Conservation (phyloP, 495 filamentous ascomycete genomes). For the Viridothelium virens region DNA sequence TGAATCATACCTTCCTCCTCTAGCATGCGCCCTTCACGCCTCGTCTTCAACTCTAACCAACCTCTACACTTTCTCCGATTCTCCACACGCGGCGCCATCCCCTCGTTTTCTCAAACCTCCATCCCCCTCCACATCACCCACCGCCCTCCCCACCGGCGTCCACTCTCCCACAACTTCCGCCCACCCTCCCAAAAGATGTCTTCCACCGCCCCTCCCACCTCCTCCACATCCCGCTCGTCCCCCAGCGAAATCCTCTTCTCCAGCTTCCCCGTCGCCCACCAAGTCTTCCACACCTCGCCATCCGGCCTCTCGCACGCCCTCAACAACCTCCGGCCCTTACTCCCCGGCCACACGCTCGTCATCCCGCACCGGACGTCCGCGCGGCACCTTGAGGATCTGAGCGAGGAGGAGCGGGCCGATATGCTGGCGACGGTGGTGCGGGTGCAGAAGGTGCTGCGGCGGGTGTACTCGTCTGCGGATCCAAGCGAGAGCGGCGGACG, state of each 20-base stretch:
- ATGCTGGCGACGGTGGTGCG: constrained; percentile 77
- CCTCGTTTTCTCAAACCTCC: background rate
- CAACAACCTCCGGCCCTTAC: constrained; percentile 89
- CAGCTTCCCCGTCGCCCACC: constrained; percentile 28
- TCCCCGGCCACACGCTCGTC: constrained; percentile 89
- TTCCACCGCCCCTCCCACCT: constrained; percentile 10
- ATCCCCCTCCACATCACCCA: background rate
- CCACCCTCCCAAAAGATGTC: background rate
- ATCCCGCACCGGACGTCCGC: constrained; percentile 56
- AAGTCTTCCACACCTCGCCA: constrained; percentile 65
- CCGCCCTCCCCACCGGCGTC: background rate
- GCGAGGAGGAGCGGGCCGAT: constrained; percentile 64
- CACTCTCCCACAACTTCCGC: background rate
- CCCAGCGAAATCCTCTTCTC: constrained; percentile 8
- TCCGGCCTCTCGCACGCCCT: constrained; percentile 74
- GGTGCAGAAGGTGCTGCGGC: constrained; percentile 68
- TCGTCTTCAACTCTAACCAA: background rate
- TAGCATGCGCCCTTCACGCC: background rate
- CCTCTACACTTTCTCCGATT: background rate
- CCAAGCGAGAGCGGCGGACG: constrained; percentile 33
- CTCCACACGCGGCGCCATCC: background rate
- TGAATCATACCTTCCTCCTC: background rate
- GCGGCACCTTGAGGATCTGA: constrained; percentile 71
- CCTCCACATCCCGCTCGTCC: background rate
- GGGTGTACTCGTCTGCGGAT: constrained; percentile 43